Evolutionary conservation across 75 land plant species (phyloP), one percentile per base, ranked within the genome.

Genomic region (Sequoiadendron giganteum): DNA sequence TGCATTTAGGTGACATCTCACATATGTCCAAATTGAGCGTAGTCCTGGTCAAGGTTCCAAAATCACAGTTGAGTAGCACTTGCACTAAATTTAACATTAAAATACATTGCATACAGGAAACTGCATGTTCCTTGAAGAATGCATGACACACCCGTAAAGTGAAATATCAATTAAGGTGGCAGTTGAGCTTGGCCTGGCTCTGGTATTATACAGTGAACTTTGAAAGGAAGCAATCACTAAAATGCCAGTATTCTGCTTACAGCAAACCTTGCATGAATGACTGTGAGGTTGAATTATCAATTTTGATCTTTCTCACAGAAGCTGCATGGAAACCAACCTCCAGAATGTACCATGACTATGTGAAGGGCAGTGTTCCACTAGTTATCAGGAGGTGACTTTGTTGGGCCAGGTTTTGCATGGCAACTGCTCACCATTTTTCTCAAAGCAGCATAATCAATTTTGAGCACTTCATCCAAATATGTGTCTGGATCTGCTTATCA

Each of bases 401-500:
- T 32, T 75, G 38, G 16, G 2, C 77, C 77, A 75, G 34, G 38
- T 34, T 75, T 13, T 75, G 38, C 34, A 75, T 34, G 38, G 38
- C 77, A 75, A 34, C 38, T 34, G 39, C 3, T 75, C 38, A 75
- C 38, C 77, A 75, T 75, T 75, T 75, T 75, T 16, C 77, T 39
- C 77, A 75, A 11, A 14, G 32, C 77, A 75, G 77, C 38, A 75
- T 14, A 32, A 7, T 13, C 77, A 25, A 65, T 34, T 75, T 11
- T 75, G 77, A 75, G 38, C n/a, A 75, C 34, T 32, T 32, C 14
- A 82, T 45, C 49, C 19, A 42, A 45, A 82, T 43, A 82, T 28
- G 25, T 21, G 38, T n/a, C n/a, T 45, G 11, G 11, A 94, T 91
- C 87, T 97, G 92, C 91, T 97, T 94, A 83, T 98, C 99, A 87